Evolutionary conservation across 306 rosid species (phyloP), one percentile per base, ranked within the genome.

Genomic region (Cucumis sativus): DNA sequence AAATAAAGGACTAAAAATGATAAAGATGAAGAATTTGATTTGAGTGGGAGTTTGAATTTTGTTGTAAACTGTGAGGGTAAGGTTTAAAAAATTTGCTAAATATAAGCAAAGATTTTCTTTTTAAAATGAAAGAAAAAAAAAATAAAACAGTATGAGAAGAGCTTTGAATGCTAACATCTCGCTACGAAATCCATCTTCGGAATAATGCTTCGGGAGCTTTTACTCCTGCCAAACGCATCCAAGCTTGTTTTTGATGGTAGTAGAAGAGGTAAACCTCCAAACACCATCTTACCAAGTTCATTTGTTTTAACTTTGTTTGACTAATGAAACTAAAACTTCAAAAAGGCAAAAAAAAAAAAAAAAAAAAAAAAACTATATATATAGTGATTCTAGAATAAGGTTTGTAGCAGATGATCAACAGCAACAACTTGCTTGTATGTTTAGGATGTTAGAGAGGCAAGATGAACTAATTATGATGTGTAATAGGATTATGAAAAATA

Each of bases 221-320:
- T 80, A 28, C 61, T 37, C 88, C 83, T 41, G 57, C 86, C 20
- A 81, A 86, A 74, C 88, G 79, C 45, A 77, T 92, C 49, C 97
- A 95, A 88, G 88, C 99, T 82, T 95, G 99, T 79, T 89, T 89
- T 83, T 90, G 84, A 92, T 75, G 76, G 61, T 72, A 18, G 45
- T 17, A 51, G 45, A 20, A 45, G 61, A 49, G 77, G 77, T 72
- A 72, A 72, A 30, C 77, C 77, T 72, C 77, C 77, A 72, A 16
- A 72, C 76, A 21, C 25, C 40, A 72, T 71, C 15, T 72, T 52
- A 52, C 45, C 43, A 72, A 72, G 39, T 72, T 49, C 62, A 72
- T 49, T 71, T 12, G 33, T 49, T 71, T 49, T 25, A 40, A 47
- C 76, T 71, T 23, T 71, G 75, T 47, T 70, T 70, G 18, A 21